Percentiles rank a stretch among this genome's conserved stretches.
Evolutionary conservation across 768 basidiomycete species (phyloP).

Genomic region (Clitopilus passeckerianus): DNA sequence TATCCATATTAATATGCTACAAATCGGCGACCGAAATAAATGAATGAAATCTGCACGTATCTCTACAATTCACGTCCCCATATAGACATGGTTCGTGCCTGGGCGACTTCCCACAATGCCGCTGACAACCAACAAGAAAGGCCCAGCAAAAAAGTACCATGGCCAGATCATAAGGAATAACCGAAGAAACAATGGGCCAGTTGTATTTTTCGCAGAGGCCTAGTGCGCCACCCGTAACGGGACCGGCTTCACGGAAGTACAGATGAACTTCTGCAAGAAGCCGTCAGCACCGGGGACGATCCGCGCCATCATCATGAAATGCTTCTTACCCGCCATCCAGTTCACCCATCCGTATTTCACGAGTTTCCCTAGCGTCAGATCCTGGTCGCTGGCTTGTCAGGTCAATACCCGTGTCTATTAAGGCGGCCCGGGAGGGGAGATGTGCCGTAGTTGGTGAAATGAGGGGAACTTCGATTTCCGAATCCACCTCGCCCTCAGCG

Average conservation of each 20-base stretch:
- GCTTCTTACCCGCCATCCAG: not conserved
- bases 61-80: not conserved
- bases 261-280: not conserved
- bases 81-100: not conserved
- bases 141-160: no score
- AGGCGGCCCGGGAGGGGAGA: not conserved
- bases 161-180: no score
- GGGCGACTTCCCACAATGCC: not conserved
- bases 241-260: not conserved
- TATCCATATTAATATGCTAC: not conserved
- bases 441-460: conserved; percentile 3
- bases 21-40: not conserved
- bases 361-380: no score
- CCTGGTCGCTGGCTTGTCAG: no score
- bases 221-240: not conserved
- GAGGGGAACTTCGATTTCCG: conserved; percentile 9
- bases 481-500: conserved; percentile 17
- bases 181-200: no score
- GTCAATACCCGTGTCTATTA: not conserved
- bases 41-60: conserved; percentile 1
- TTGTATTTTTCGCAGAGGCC: not conserved
- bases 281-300: not conserved
- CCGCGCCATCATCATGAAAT: not conserved
- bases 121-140: not conserved
- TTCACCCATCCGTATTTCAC: no score